Evolutionary conservation across 2,329 filamentous ascomycete genomes (phyloP), one percentile per base, ranked within the genome.

Genomic region (Sarocladium kiliense): DNA sequence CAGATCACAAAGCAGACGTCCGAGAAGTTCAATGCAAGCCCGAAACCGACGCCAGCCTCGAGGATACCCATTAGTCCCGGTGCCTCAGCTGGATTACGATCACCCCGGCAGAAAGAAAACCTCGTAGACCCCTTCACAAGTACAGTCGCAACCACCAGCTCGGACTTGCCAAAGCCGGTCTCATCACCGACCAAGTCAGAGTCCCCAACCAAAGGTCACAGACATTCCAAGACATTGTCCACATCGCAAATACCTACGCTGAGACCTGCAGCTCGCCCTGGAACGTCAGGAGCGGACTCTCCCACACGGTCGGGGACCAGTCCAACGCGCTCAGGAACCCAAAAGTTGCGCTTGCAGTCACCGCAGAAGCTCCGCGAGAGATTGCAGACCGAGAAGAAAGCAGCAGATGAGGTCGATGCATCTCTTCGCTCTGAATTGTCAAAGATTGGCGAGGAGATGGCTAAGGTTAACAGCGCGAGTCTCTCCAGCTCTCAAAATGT

Each of bases 331-430:
- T 44, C 58, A 7, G 49, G 54, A 3, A 68, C 67, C 11, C 72
- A 71, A 53, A 87, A 84, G 61, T 75, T 90, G 32, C 84, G 87
- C 11, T 77, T 89, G 11, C 86, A 89, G 58, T 87, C 82, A 14
- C 79, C 86, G 0, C 87, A 88, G 62, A 92, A 88, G 66, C 75
- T 93, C 19, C 88, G 92, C 18, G 92, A 97, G 72, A 86, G 93
- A 32, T 78, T 97, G 1, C 87, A 93, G 63, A 86, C 83, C 49
- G 91, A 96, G 68, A 91, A 91, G 69, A 84, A 82, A 55, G 81
- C 86, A 0, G 83, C 92, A 16, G 82, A 85, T 4, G 83, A 85
- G 9, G 84, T 86, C 0, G 89, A 92, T 58, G 77, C 80, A 2
- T 80, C 80, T 3, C 71, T 97, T 14, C 84, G 87, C 67, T 82